phyloP scores from a whole-genome alignment of 78 protist species.

The Diacronema lutheri region DNA sequence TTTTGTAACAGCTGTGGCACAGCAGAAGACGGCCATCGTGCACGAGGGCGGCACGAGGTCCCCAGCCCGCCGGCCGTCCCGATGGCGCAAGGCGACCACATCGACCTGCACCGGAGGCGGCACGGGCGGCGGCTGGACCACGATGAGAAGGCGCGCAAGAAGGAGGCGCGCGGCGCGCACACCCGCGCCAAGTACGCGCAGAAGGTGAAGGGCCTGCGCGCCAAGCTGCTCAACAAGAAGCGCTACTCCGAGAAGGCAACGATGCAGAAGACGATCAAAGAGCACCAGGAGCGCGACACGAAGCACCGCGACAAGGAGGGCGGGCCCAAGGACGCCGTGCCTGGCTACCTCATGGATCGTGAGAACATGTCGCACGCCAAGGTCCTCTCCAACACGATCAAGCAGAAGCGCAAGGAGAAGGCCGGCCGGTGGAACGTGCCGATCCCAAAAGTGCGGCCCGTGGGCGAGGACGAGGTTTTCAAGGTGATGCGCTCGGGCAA shows the following conservation, averaged over 20 bases:
- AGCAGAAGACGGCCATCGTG: no score
- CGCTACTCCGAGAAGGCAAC: slow-evolving; percentile 93
- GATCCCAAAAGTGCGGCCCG: slow-evolving; percentile 86
- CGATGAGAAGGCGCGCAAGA: slow-evolving; percentile 89
- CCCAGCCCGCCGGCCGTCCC: no score
- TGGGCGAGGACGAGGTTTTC: slow-evolving; percentile 83
- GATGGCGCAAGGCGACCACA: slow-evolving; percentile 94
- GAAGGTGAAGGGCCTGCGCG: slow-evolving; percentile 88
- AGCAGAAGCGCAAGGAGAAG: slow-evolving; percentile 98
- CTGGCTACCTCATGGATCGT: slow-evolving; percentile 95
- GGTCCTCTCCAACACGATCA: slow-evolving; percentile 88
- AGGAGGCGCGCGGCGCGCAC: slow-evolving; percentile 88
- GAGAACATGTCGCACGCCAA: slow-evolving; percentile 91
- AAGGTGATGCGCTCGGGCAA: slow-evolving; percentile 93
- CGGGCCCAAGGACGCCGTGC: slow-evolving; percentile 93
- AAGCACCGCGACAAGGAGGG: slow-evolving; percentile 72
- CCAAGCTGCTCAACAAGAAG: slow-evolving; percentile 88
- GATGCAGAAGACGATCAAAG: slow-evolving; percentile 83
- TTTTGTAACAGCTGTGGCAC: no score
- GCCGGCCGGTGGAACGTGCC: slow-evolving; percentile 99
- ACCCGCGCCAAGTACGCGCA: slow-evolving; percentile 75
- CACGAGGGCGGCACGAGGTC: no score
- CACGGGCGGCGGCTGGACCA: slow-evolving; percentile 90
- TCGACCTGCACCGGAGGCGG: slow-evolving; percentile 92
- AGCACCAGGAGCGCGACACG: slow-evolving; percentile 84